These are phyloP conservation scores for Amanita pallidorosea DNA, from an alignment of 768 basidiomycete species.

Conservation along the genomic window DNA sequence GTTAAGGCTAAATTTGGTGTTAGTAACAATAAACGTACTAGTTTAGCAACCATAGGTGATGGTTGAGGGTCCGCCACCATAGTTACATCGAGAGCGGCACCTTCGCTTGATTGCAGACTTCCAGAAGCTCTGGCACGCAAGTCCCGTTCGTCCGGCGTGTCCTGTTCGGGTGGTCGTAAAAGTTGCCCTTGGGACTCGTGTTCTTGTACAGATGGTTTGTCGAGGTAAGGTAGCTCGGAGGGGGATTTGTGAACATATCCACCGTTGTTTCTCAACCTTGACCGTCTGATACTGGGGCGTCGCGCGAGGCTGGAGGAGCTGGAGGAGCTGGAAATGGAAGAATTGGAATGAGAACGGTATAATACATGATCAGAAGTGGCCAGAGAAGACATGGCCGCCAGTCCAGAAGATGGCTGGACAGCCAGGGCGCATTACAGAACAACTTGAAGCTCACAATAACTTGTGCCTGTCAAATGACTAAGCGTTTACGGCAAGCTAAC, in stretches of 20 bases:
- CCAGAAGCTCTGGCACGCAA: conserved; percentile 16
- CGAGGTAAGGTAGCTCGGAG: conserved; percentile 25
- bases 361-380: conserved; percentile 12
- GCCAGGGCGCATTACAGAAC: conserved; percentile 9
- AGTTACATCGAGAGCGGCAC: conserved; percentile 16
- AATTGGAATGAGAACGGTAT: conserved; percentile 28
- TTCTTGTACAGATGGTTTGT: conserved; percentile 14
- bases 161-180: conserved; percentile 4
- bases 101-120: conserved; percentile 13
- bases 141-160: conserved; percentile 9
- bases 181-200: conserved; percentile 11
- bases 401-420: conserved; percentile 3
- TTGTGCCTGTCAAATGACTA: conserved; percentile 6
- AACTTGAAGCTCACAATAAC: background rate
- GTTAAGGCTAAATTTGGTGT: background rate
- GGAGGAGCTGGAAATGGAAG: conserved; percentile 39
- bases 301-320: conserved; percentile 42
- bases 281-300: conserved; percentile 41
- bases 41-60: conserved; percentile 17
- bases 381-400: conserved; percentile 15
- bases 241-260: conserved; percentile 16
- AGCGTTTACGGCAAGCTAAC: conserved; percentile 1
- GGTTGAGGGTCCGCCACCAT: conserved; percentile 20
- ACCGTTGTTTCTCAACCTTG: conserved; percentile 29
- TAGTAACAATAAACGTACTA: conserved; percentile 19